Base-by-base conservation (phyloP, 305 asterid species). In the Withania somnifera region DNA sequence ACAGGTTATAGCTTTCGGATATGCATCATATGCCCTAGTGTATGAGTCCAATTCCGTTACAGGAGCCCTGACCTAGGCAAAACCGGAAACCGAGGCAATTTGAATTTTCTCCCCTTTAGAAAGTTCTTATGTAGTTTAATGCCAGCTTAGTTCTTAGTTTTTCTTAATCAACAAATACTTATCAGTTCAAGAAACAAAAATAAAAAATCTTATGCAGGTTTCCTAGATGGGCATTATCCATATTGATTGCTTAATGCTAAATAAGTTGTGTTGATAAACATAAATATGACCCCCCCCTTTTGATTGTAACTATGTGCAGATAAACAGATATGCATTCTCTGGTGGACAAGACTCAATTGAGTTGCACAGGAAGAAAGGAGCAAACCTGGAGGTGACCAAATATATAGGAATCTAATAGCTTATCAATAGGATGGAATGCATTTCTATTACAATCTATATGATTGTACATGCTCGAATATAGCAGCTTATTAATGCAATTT, bases 331-430 rank as follows among this genome's bases (percentile, higher is more conserved):
- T 76, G 98, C 99, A 50, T 96, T 96, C 86, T 96, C 99, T 82
- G 98, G 98, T 7, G 98, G 99, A 85, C 97, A 93, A 90, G 98
- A 94, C 88, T 93, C 98, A 53, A 81, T 92, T 45, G 99, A 96
- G 84, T 92, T 93, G 82, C 99, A 96, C 85, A 85, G 96, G 81
- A 90, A 94, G 88, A 90, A 85, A 84, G 99, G 99, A 83, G 99
- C 99, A 83, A 94, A 94, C 87, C 92, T 96, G 58, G 98, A 94
- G 98, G 99, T 96, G 93, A 58, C 45, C 42, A 50, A 73, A 8
- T 47, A 71, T 71, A 47, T 57, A 58, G 47, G 8, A 5, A 24
- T 67, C 58, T n/a, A 26, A 24, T 22, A 7, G 84, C 80, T 54
- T 38, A 38, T 54, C 51, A 50, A 20, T 40, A 54, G 42, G 45